Evolutionary conservation across 352 stramenopile genomes (phyloP).

Genomic region (Phytophthora brassicae): DNA sequence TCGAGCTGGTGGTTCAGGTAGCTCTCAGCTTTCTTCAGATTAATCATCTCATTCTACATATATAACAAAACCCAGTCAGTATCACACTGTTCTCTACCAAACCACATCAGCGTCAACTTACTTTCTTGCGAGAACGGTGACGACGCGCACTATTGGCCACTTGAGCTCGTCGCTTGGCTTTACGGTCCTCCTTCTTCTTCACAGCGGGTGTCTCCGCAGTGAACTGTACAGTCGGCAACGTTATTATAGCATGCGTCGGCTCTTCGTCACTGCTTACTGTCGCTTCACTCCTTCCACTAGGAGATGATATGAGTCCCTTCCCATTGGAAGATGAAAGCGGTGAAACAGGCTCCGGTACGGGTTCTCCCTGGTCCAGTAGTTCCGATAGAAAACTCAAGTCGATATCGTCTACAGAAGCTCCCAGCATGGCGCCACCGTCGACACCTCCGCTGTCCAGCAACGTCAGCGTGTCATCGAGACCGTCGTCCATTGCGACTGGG

Average conservation of each 20-base stretch:
- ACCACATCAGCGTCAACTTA: background rate
- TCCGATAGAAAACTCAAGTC: conserved; percentile 36
- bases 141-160: conserved; percentile 50
- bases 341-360: conserved; percentile 23
- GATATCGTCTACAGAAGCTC: conserved; percentile 26
- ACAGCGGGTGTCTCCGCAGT: background rate
- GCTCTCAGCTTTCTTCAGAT: conserved; percentile 46
- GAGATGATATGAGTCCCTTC: conserved; percentile 20
- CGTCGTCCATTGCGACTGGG: conserved; percentile 15
- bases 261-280: conserved; percentile 28
- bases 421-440: conserved; percentile 10
- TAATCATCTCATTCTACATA: conserved; percentile 42
- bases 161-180: conserved; percentile 47
- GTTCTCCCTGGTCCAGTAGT: conserved; percentile 22
- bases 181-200: conserved; percentile 40
- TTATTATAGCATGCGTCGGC: background rate
- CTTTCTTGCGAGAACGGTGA: conserved; percentile 61
- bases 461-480: conserved; percentile 24
- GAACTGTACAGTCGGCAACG: background rate
- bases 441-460: conserved; percentile 20
- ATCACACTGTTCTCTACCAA: background rate
- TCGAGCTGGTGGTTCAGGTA: conserved; percentile 50
- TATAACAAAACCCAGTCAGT: conserved; percentile 1
- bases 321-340: conserved; percentile 17
- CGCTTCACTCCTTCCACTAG: conserved; percentile 22